Evolutionary conservation across 2,329 filamentous ascomycete genomes (phyloP).

Genomic region (Diaporthe caulivora): DNA sequence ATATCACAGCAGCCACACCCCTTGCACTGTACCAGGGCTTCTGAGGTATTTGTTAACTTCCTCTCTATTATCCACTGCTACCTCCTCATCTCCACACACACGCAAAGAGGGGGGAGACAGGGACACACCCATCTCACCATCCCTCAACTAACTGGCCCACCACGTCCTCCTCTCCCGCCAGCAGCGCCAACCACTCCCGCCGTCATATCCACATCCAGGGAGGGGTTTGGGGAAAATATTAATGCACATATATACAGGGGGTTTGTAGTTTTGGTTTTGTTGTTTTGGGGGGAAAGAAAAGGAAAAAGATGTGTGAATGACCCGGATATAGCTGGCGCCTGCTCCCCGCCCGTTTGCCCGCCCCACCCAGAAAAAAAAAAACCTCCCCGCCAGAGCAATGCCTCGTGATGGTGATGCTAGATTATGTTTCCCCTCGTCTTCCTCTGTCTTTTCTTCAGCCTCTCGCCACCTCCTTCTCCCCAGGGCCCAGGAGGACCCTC

Average conservation of each 20-base stretch:
- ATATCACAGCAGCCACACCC: background rate
- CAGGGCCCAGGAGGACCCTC: constrained; percentile 1
- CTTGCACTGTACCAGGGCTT: background rate
- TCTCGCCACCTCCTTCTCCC: background rate
- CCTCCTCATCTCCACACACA: background rate
- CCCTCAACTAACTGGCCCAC: background rate
- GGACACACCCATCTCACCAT: no score
- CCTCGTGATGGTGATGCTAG: constrained; percentile 23
- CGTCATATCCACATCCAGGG: constrained; percentile 20
- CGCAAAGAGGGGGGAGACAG: no score
- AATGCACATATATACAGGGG: constrained; percentile 25
- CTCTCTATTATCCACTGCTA: constrained; percentile 24
- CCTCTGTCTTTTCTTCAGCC: background rate
- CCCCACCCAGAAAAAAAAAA: background rate
- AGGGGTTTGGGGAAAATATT: constrained; percentile 9
- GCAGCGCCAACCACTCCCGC: constrained; percentile 5
- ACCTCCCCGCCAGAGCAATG: constrained; percentile 1
- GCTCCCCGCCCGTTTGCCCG: background rate
- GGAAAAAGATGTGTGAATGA: background rate
- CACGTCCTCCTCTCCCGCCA: background rate
- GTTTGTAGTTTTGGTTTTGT: constrained; percentile 31
- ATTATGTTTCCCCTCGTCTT: constrained; percentile 26
- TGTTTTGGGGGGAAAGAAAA: background rate
- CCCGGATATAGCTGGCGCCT: background rate
- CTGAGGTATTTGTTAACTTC: background rate